Base-by-base conservation (phyloP, 1,284 basidiomycete genomes). In the Naganishia sp. region DNA sequence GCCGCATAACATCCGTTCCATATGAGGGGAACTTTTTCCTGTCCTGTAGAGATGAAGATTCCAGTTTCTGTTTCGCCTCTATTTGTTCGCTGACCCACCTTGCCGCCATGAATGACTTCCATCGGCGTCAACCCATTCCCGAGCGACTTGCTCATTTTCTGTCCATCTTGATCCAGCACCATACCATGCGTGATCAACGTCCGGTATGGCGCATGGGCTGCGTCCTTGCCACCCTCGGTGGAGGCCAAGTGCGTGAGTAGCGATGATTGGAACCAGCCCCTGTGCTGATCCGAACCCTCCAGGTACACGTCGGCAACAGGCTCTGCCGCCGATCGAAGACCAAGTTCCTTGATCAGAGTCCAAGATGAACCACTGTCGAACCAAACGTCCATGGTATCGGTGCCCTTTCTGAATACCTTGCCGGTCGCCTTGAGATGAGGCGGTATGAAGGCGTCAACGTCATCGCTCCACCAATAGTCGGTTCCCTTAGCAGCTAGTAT, bases 381-480 rank as follows among this genome's bases (percentile, higher is more conserved):
- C 96, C 96, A 99, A 3, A 99, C 96, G 76, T 99, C 96, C 85
- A 99, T 91, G 0, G 95, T 99, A 76, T 99, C 96, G 2, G 85
- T 87, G 9, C 94, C 90, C 76, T 92, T 93, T 52, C 81, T 77
- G 84, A 88, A 90, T 4, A 76, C 54, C 81, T 80, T 47, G 74
- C 28, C 56, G 71, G 42, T 80, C 75, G 18, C 83, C 82, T 54
- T 82, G 76, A 89, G 80, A 21, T 82, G 80, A 0, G 86, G 85
- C 11, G 89, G 85, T 7, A 94, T 78, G 75, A 99, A 97, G 35
- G 93, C 90, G 45, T 87, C 85, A 11, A 91, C 84, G 1, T 88
- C 86, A 2, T 90, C 93, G 23, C 87, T 83, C 94, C 94, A 99
- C 96, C 96, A 99, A 75, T 94, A 83, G 21, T 85, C 85, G 0